Conservation (phyloP, 805 yeast species). For the Cyberlindnera samutprakarnensis region DNA sequence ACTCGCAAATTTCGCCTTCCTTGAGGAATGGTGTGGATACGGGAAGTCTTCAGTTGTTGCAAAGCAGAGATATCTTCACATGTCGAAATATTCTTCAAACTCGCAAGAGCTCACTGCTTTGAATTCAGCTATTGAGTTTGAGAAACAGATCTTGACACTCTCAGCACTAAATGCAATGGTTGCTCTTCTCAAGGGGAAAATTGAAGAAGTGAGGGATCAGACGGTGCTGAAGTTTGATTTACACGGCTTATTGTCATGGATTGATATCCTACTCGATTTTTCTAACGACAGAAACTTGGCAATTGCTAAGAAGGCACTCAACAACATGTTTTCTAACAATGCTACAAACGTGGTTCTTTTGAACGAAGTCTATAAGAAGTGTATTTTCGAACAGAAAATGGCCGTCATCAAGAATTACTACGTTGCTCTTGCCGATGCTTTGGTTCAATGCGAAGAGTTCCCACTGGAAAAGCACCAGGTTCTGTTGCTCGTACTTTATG, state of each 20-base stretch:
- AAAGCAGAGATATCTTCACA: slow-evolving; percentile 55
- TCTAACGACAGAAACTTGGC: slow-evolving; percentile 49
- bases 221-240: slow-evolving; percentile 64
- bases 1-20: slow-evolving; percentile 68
- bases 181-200: slow-evolving; percentile 66
- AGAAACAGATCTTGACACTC: slow-evolving; percentile 57
- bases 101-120: slow-evolving; percentile 39
- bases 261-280: slow-evolving; percentile 60
- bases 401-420: slow-evolving; percentile 64
- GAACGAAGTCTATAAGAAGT: slow-evolving; percentile 60
- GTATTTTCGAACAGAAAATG: slow-evolving; percentile 50
- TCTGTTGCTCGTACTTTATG: slow-evolving; percentile 67
- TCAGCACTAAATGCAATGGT: slow-evolving; percentile 84
- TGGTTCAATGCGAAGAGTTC: slow-evolving; percentile 38
- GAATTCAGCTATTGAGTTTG: slow-evolving; percentile 74
- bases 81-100: slow-evolving; percentile 37
- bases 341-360: slow-evolving; percentile 40
- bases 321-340: slow-evolving; percentile 58
- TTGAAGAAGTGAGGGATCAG: slow-evolving; percentile 43
- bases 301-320: slow-evolving; percentile 65
- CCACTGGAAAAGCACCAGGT: slow-evolving; percentile 56
- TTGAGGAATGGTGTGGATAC: slow-evolving; percentile 93
- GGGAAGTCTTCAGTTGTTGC: slow-evolving; percentile 59
- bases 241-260: slow-evolving; percentile 66
- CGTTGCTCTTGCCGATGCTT: slow-evolving; percentile 58